phyloP scores from a whole-genome alignment of 2,329 filamentous ascomycete genomes.

The Pleurostoma richardsiae region DNA sequence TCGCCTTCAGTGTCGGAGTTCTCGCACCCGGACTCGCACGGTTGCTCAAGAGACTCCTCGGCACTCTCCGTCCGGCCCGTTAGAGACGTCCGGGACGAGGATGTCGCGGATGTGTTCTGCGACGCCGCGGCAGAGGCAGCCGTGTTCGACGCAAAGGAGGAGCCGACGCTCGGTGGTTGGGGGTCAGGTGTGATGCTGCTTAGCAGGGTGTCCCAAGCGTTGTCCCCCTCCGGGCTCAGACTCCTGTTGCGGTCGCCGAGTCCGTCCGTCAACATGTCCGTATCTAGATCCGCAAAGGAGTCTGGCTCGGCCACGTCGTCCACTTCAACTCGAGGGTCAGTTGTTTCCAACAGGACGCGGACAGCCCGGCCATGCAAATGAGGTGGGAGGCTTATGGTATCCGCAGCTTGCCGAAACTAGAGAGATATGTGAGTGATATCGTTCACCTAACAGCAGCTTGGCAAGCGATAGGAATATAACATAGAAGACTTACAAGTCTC shows the following conservation, averaged over 20 bases:
- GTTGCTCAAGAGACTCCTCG: slow-evolving; percentile 28
- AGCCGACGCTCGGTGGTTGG: slow-evolving; percentile 72
- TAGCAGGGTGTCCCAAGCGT: slow-evolving; percentile 74
- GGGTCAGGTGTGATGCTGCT: slow-evolving; percentile 78
- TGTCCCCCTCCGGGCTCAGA: slow-evolving; percentile 64
- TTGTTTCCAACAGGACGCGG: too few species aligned
- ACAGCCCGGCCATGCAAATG: too few species aligned
- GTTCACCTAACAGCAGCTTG: too few species aligned
- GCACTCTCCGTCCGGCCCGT: slow-evolving; percentile 31
- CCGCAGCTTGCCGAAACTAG: too few species aligned
- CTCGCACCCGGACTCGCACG: slow-evolving; percentile 49
- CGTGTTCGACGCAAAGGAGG: slow-evolving; percentile 71
- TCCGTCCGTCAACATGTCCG: slow-evolving; percentile 41
- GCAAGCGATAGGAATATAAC: too few species aligned
- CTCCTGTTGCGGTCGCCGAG: slow-evolving; percentile 82
- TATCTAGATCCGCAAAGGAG: too few species aligned
- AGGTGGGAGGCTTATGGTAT: too few species aligned
- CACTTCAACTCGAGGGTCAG: too few species aligned
- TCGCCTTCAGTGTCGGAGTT: slow-evolving; percentile 51
- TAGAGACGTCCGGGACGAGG: slow-evolving; percentile 42
- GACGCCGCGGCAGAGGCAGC: slow-evolving; percentile 40
- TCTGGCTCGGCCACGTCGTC: too few species aligned
- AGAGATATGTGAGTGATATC: too few species aligned
- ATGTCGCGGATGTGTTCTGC: slow-evolving; percentile 29
- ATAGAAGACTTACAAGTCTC: too few species aligned